A percentile compares a stretch with the other conserved stretches of the same genome.
Evolutionary conservation across 768 basidiomycete species (phyloP).

Genomic region (Termitomyces sp.): DNA sequence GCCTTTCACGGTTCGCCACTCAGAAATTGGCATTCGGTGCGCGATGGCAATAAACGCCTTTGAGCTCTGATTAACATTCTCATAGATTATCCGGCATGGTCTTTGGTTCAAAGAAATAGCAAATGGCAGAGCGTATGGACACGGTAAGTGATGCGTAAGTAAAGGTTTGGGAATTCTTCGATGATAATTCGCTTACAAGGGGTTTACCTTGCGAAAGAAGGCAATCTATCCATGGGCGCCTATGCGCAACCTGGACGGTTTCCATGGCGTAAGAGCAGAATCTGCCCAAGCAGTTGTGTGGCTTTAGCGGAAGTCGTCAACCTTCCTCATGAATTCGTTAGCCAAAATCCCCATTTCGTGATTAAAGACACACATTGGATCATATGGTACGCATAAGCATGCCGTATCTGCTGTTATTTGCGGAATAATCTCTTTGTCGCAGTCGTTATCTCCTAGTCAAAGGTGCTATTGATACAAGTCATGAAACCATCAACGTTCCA

Average conservation of each 20-base stretch:
- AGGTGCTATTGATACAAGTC: slow-evolving; percentile 16
- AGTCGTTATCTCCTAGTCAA: slow-evolving; percentile 65
- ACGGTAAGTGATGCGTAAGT: slow-evolving; percentile 39
- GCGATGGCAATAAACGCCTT: not conserved
- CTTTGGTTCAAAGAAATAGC: slow-evolving; percentile 56
- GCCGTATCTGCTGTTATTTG: not conserved
- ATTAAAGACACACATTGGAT: slow-evolving; percentile 68
- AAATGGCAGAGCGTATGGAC: slow-evolving; percentile 60
- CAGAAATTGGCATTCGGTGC: slow-evolving; percentile 69
- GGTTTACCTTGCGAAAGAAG: slow-evolving; percentile 68
- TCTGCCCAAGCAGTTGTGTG: slow-evolving; percentile 44
- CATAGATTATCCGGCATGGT: slow-evolving; percentile 70
- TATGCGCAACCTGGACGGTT: slow-evolving; percentile 35
- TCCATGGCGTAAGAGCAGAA: slow-evolving; percentile 50
- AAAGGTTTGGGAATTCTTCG: not conserved
- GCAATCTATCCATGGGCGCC: slow-evolving; percentile 37
- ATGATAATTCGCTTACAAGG: slow-evolving; percentile 33
- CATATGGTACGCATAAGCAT: slow-evolving; percentile 45
- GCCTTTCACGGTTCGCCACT: slow-evolving; percentile 69
- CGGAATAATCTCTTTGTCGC: not conserved
- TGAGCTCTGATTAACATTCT: not conserved
- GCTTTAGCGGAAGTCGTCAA: slow-evolving; percentile 70
- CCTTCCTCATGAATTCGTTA: slow-evolving; percentile 51
- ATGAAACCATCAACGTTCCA: slow-evolving; percentile 4
- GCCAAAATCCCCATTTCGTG: slow-evolving; percentile 49